Conservation (phyloP, 2,329 filamentous ascomycete species). For the Aureobasidium sp. region DNA sequence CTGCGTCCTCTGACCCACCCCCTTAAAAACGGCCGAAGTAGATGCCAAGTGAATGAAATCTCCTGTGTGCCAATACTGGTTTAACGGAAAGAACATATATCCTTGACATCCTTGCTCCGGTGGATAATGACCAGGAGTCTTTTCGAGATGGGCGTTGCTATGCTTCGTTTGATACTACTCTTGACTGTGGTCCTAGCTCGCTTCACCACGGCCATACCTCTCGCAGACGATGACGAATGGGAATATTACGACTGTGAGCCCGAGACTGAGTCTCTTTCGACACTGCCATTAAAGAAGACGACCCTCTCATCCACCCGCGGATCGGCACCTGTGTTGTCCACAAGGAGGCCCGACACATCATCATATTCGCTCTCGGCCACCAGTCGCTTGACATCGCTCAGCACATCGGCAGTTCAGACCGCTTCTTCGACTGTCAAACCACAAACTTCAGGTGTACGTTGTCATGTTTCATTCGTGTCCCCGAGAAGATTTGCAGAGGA, state of each 20-base stretch:
- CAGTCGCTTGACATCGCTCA: constrained; percentile 23
- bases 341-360: background rate
- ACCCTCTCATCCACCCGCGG: background rate
- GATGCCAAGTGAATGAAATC: background rate
- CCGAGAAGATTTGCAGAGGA: no score
- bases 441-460: constrained; percentile 15
- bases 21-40: background rate
- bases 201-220: background rate
- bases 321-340: constrained; percentile 5
- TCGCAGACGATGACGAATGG: background rate
- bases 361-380: constrained; percentile 14
- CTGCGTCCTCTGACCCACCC: constrained; percentile 11
- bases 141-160: background rate
- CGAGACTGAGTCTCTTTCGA: background rate
- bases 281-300: background rate
- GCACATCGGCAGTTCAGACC: constrained; percentile 27
- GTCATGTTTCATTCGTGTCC: background rate
- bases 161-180: constrained; percentile 3
- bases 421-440: constrained; percentile 19
- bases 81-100: background rate
- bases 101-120: background rate
- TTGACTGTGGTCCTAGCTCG: background rate
- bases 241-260: background rate
- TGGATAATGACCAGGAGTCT: background rate
- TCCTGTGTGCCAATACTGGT: background rate